Base-by-base conservation (phyloP, 352 stramenopile genomes). In the Pythium folliculosum region DNA sequence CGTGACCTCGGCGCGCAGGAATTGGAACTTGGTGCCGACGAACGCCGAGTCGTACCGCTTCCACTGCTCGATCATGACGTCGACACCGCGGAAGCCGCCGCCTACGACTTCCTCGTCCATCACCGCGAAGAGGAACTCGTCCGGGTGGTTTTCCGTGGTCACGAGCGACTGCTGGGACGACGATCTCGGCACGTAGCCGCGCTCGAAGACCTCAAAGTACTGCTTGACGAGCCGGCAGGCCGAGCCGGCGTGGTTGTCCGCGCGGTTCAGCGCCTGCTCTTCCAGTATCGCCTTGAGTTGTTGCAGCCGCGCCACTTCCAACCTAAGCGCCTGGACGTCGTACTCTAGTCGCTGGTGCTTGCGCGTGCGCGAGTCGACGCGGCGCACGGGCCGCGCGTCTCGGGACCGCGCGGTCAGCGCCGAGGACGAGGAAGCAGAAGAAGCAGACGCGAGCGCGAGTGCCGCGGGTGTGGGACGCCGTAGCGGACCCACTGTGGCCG, bases 51-150 rank as follows among this genome's bases (percentile, higher is more conserved):
- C 44, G 40, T 69, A 69, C 1, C 63, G 63, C 25, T 69, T 69
- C 63, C 63, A 69, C 45, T 69, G 63, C 64, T 70, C 64, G 40
- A 70, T 65, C 64, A 64, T 64, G 22, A 50, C 32, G 37, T 65
- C 55, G 14, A 70, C 56, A 17, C 56, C 55, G 10, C 38, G 25
- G 16, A 70, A 70, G 17, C 64, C 55, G 32, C 55, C 56, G 17
- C 56, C 64, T 5, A 65, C 22, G 7, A 69, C 63, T 2, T 69
- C 35, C 3, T 65, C 37, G 49, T 64, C 64, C 64, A 70, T 65
- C 37, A 65, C 51, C 10, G 55, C 37, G 10, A 17, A 16, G 23
- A 70, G 23, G 21, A 65, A 70, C 13, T 13, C 47, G 19, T 69
- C 63, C 6, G 54, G 63, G 32, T 63, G 23, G 23, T 57, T 19